Evolutionary conservation across 2,329 filamentous ascomycete genomes (phyloP), one percentile per base, ranked within the genome.

Genomic region (Exserohilum rostratum): DNA sequence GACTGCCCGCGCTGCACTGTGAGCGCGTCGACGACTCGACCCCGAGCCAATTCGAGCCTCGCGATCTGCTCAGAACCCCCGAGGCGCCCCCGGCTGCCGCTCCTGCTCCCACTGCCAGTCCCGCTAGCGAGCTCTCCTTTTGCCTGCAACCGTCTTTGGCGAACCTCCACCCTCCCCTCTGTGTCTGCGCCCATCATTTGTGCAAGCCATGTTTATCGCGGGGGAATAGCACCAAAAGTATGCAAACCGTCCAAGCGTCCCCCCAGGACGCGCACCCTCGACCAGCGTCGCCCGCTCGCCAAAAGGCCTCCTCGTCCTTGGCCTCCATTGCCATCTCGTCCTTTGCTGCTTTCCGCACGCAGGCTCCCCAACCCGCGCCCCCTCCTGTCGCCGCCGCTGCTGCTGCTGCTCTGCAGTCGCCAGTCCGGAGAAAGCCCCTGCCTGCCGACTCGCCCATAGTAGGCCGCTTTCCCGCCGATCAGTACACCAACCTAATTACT

Each of bases 361-460:
- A 77, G 60, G 67, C 76, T 35, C 74, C 77, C 53, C 68, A 72
- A 54, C 69, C 77, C 35, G 43, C 53, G 9, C 55, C 60, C 29
- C 3, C 39, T 29, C 25, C 43, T 25, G 18, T 17, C 29, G 22
- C 35, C 20, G 13, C 20, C 20, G 20, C 77, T 34, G 38, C 54
- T 13, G 54, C 60, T 25, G 42, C 61, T 25, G 61, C 60, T 11
- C 55, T 66, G 52, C 67, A 67, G 58, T 76, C 78, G 57, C 75
- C 77, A 50, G 75, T 84, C 55, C 79, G 79, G 63, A 78, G 82
- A 62, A 85, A 85, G 70, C 82, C 83, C 64, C 71, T 85, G 58
- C 83, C 83, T 57, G 72, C 76, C 55, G 78, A 78, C 73, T 79
- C 81, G 46, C 78, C 81, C 59, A 70, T 81, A 50, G 74, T 79